phyloP scores from a whole-genome alignment of 768 basidiomycete species.

The Termitomyces sp. region DNA sequence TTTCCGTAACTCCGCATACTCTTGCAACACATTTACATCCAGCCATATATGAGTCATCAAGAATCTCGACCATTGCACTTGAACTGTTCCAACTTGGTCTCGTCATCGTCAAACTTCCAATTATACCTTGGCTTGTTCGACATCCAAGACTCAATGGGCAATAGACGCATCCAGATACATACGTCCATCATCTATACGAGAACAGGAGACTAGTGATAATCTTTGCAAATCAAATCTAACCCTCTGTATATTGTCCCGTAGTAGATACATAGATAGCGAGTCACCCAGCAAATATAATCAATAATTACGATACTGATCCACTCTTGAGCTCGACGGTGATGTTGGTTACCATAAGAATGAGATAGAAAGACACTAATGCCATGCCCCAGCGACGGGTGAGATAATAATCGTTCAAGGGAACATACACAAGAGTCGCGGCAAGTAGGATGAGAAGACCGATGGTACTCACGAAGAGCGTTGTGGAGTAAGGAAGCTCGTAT shows the following conservation, averaged over 20 bases:
- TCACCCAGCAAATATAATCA: not conserved
- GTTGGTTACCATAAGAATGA: conserved; percentile 71
- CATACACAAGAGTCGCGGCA: conserved; percentile 68
- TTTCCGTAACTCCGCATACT: not conserved
- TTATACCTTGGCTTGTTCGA: too few relatives aligned
- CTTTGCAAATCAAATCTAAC: not conserved
- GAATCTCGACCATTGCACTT: too few relatives aligned
- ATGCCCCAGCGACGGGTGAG: conserved; percentile 80
- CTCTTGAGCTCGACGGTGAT: conserved; percentile 68
- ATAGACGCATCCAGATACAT: too few relatives aligned
- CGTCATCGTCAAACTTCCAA: too few relatives aligned
- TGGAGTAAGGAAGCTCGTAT: conserved; percentile 72
- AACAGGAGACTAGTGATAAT: too few relatives aligned
- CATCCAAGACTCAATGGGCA: too few relatives aligned
- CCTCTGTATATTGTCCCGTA: not conserved
- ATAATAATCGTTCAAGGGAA: conserved; percentile 80
- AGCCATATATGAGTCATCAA: not conserved
- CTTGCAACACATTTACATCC: not conserved
- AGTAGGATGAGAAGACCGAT: conserved; percentile 78
- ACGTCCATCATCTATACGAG: not conserved
- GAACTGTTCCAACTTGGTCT: too few relatives aligned
- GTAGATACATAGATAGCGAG: not conserved
- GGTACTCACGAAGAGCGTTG: conserved; percentile 79
- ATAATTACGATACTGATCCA: conserved; percentile 1
- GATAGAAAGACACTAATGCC: conserved; percentile 70